phyloP scores from a whole-genome alignment of 371 early-diverging fungal species.

The Actinomortierella ambigua region DNA sequence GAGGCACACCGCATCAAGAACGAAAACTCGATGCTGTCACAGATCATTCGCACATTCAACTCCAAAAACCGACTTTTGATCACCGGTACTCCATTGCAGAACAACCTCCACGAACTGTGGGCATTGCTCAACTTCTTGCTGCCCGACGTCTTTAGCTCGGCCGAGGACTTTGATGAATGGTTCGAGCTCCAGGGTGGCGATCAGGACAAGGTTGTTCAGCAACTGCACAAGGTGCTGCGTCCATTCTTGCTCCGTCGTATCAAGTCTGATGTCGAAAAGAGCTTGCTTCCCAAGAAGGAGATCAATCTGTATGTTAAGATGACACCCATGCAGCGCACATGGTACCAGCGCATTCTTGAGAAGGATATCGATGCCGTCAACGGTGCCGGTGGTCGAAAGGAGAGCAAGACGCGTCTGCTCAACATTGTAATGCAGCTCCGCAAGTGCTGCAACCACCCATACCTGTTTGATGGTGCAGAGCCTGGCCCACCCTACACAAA shows the following conservation, averaged over 20 bases:
- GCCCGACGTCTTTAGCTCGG: conserved; percentile 93
- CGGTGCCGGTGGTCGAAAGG: conserved; percentile 59
- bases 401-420: conserved; percentile 87
- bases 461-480: conserved; percentile 98
- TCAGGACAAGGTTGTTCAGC: conserved; percentile 86
- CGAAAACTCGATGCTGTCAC: conserved; percentile 93
- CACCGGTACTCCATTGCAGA: conserved; percentile 99
- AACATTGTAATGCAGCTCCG: conserved; percentile 99
- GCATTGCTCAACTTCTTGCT: conserved; percentile 97
- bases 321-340: conserved; percentile 95
- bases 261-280: conserved; percentile 98
- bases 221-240: conserved; percentile 91
- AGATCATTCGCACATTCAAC: conserved; percentile 86
- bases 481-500: conserved; percentile 97
- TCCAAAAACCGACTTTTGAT: conserved; percentile 94
- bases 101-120: conserved; percentile 99
- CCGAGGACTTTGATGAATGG: conserved; percentile 94
- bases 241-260: conserved; percentile 98
- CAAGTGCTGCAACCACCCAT: conserved; percentile 99
- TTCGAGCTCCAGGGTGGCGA: conserved; percentile 78
- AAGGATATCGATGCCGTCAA: conserved; percentile 98
- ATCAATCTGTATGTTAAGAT: conserved; percentile 96
- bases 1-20: conserved; percentile 99
- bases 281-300: conserved; percentile 96
- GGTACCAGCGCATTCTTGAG: conserved; percentile 97